These are phyloP conservation scores for Cercophora sp. DNA, from an alignment of 495 filamentous ascomycete species.

Conservation along the genomic window DNA sequence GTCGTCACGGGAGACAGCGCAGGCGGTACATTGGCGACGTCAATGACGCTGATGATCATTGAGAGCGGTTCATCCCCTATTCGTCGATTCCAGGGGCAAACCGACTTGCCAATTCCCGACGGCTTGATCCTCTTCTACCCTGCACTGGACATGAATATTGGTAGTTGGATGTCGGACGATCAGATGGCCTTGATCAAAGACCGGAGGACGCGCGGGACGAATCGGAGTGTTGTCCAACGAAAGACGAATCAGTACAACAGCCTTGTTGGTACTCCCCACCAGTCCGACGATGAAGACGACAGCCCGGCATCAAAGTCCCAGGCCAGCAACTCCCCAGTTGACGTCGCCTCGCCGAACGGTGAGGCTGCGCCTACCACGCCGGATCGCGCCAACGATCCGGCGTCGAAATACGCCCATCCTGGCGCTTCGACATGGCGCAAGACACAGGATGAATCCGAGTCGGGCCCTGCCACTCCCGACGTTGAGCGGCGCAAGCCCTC, in stretches of 20 bases:
- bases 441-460: conserved; percentile 14
- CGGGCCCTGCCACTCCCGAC: neutral
- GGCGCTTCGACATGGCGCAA: conserved; percentile 34
- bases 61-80: conserved; percentile 59
- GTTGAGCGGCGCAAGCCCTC: conserved; percentile 19
- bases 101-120: conserved; percentile 67
- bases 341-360: neutral
- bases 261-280: conserved; percentile 59
- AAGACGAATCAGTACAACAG: conserved; percentile 66
- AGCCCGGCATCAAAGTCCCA: conserved; percentile 20
- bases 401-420: conserved; percentile 43
- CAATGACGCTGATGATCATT: conserved; percentile 80
- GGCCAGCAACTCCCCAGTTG: neutral
- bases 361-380: neutral
- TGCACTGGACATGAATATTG: conserved; percentile 88
- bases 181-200: conserved; percentile 93
- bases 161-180: conserved; percentile 99
- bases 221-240: conserved; percentile 66
- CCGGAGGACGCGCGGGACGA: conserved; percentile 68
- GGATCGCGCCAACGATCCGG: conserved; percentile 24
- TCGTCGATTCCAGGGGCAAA: conserved; percentile 54
- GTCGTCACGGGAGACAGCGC: conserved; percentile 89
- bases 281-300: conserved; percentile 59
- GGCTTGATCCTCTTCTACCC: conserved; percentile 87
- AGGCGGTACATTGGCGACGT: conserved; percentile 83